Percentiles rank a stretch among this genome's conserved stretches.
phyloP scores from a whole-genome alignment of 257 asterid genomes.

The Fraxinus quadrangulata region DNA sequence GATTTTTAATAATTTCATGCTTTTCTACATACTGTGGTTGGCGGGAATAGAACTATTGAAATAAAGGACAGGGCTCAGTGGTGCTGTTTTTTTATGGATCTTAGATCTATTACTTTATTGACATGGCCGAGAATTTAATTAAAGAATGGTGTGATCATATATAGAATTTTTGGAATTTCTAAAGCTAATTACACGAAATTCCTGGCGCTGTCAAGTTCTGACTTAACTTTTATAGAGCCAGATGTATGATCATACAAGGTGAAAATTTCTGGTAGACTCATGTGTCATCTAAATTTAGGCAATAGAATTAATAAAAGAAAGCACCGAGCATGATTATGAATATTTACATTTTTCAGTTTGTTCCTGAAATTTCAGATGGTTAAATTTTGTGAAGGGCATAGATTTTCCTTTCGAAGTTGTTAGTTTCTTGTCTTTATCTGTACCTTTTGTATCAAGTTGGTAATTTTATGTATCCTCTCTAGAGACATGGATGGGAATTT shows the following conservation, averaged over 20 bases:
- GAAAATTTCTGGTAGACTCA: background rate
- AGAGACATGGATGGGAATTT: background rate
- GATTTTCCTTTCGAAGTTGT: background rate
- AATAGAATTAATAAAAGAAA: background rate
- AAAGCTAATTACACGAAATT: background rate
- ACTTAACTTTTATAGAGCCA: no score
- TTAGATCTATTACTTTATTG: no score
- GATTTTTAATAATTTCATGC: no score
- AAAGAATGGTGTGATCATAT: background rate
- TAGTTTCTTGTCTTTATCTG: background rate
- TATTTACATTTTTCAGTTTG: background rate
- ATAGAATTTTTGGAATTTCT: background rate
- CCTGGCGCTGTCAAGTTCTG: background rate
- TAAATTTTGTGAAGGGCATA: background rate
- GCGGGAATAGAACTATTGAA: background rate
- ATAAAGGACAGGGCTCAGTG: background rate
- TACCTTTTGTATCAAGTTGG: background rate
- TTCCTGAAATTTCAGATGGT: background rate
- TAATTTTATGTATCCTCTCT: background rate
- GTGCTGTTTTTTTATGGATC: background rate
- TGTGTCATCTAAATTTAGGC: background rate
- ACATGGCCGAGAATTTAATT: background rate
- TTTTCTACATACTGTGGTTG: slow-evolving; percentile 1
- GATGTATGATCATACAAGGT: background rate
- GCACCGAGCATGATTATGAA: background rate